phyloP scores from a whole-genome alignment of 495 filamentous ascomycete species.

The Filosporella fistucella region DNA sequence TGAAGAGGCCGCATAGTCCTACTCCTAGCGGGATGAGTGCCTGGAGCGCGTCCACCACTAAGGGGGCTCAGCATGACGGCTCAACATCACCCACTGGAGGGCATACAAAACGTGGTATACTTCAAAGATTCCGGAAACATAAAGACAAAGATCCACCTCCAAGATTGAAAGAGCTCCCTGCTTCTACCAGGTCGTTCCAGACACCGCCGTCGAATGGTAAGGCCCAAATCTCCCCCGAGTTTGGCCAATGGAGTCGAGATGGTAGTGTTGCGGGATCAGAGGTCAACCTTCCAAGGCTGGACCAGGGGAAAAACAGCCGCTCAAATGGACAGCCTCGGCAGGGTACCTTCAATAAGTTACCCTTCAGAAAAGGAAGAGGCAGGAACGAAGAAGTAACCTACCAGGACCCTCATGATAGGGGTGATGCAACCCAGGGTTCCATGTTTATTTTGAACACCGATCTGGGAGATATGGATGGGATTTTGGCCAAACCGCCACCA shows the following conservation, averaged over 20 bases:
- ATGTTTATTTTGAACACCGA: conserved; percentile 79
- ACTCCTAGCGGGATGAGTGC: conserved; percentile 22
- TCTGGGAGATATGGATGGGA: conserved; percentile 77
- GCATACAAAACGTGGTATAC: conserved; percentile 59
- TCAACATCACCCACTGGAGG: conserved; percentile 49
- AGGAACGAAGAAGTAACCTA: conserved; percentile 23
- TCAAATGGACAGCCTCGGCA: conserved; percentile 31
- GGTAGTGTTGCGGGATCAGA: conserved; percentile 22
- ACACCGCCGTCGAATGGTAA: conserved; percentile 26
- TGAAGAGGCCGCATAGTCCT: conserved; percentile 53
- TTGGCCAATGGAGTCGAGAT: conserved; percentile 23
- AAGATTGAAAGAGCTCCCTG: conserved; percentile 49
- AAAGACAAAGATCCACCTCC: conserved; percentile 53
- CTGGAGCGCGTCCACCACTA: conserved; percentile 18
- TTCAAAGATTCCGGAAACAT: conserved; percentile 56
- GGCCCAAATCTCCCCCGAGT: conserved; percentile 17
- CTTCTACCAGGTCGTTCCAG: conserved; percentile 46
- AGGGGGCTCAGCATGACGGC: conserved; percentile 8
- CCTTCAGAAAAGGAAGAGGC: conserved; percentile 40
- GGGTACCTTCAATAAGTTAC: conserved; percentile 52
- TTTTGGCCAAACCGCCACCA: conserved; percentile 61
- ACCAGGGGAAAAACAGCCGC: conserved; percentile 23
- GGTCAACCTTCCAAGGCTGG: conserved; percentile 23
- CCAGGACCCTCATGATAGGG: conserved; percentile 37
- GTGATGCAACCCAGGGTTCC: conserved; percentile 38